Conservation (phyloP, 2,329 filamentous ascomycete genomes). For the Trichoderma sp. region DNA sequence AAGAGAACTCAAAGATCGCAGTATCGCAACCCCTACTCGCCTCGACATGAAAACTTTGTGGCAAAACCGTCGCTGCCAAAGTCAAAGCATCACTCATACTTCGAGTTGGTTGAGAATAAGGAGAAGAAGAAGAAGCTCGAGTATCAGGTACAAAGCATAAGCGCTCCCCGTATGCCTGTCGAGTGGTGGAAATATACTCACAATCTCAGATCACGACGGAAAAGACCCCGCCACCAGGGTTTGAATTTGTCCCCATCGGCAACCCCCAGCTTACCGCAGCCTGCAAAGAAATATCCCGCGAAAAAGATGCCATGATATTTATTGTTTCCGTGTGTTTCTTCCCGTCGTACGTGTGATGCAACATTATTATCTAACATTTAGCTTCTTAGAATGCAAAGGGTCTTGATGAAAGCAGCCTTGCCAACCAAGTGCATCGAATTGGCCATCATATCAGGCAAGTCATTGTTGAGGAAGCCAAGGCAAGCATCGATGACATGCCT, state of each 20-base stretch:
- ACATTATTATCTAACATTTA: not conserved
- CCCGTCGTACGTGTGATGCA: not conserved
- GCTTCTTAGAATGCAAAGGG: conserved; percentile 32
- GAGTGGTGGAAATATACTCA: conserved; percentile 28
- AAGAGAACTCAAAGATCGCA: conserved; percentile 34
- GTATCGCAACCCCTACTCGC: conserved; percentile 35
- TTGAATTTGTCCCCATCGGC: conserved; percentile 61
- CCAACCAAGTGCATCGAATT: conserved; percentile 55
- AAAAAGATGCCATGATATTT: conserved; percentile 62
- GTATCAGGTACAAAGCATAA: conserved; percentile 48
- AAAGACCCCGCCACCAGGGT: conserved; percentile 56
- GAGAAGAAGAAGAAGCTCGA: conserved; percentile 65
- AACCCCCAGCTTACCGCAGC: conserved; percentile 58
- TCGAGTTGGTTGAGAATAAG: conserved; percentile 63
- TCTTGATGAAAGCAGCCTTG: conserved; percentile 39
- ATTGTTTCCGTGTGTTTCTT: conserved; percentile 59
- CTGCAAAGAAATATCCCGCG: conserved; percentile 65
- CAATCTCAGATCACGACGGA: conserved; percentile 50
- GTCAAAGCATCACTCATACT: conserved; percentile 60
- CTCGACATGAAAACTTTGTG: conserved; percentile 35
- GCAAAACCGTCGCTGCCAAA: conserved; percentile 43
- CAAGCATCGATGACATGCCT: conserved; percentile 29
- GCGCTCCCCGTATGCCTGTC: not conserved
- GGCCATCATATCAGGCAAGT: conserved; percentile 60
- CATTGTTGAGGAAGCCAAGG: conserved; percentile 57